These are phyloP conservation scores for Colletotrichum sp. DNA, from an alignment of 2,329 filamentous ascomycete genomes.

Conservation along the genomic window DNA sequence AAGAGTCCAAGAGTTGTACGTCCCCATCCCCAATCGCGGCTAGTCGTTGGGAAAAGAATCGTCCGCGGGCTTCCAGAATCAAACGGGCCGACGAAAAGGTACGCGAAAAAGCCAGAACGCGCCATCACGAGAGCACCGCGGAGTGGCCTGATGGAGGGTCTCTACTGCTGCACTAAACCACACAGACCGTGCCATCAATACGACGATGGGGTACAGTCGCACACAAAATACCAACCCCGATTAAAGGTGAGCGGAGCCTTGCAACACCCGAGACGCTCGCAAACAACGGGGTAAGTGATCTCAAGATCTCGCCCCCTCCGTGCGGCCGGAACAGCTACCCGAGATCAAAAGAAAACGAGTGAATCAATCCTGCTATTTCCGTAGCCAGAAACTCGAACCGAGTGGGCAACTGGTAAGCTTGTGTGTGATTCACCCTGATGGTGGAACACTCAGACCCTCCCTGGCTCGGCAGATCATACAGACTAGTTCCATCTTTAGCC, in stretches of 20 bases:
- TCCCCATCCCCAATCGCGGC: not conserved
- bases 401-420: not conserved
- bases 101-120: not conserved
- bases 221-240: not conserved
- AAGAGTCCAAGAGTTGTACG: not conserved
- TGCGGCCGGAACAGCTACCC: not conserved
- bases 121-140: not conserved
- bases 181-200: not conserved
- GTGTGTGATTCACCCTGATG: not conserved
- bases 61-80: not conserved
- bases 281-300: not conserved
- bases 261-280: not conserved
- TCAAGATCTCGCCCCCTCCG: not conserved
- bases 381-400: not conserved
- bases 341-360: not conserved
- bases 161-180: not conserved
- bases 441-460: not conserved
- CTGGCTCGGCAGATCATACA: not conserved
- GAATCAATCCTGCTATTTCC: not conserved
- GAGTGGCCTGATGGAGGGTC: not conserved
- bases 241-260: not conserved
- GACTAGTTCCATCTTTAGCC: not conserved
- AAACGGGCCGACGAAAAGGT: not conserved
- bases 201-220: not conserved
- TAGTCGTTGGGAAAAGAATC: not conserved